Base-by-base conservation (phyloP, 768 basidiomycete genomes). In the Hypsizygus marmoreus region DNA sequence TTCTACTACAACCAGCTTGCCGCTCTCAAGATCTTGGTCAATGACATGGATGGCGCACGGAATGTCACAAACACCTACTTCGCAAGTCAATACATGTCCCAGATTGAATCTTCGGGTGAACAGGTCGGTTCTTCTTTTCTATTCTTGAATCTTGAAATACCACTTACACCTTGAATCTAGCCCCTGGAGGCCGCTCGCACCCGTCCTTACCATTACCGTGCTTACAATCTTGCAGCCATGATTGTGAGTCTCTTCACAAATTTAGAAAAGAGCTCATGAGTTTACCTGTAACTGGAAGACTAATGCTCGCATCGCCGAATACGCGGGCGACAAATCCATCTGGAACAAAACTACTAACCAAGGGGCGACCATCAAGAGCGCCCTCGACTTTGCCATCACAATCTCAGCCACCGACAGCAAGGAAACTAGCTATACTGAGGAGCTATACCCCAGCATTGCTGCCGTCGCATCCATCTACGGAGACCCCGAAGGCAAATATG, bases 141-240 rank as follows among this genome's bases (percentile, higher is more conserved):
- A 25, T 24, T 19, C 4, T 28, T 35, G 33, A 35, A 17, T 31
- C 20, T 13, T 23, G 14, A 26, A 14, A 35, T 37, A 9, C 19
- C 33, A 12, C 16, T 32, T 10, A 30, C 38, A 51, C 25, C 6
- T 9, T 16, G 6, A 25, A 35, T 36, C 4, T 44, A 82, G 79
- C 83, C 84, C 9, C 61, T 81, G 11, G 84, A 86, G 66, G 73
- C 80, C 13, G 69, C 61, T 2, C 77, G 84, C 20, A 82, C 82
- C 1, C 69, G 78, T 9, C 82, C 84, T 12, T 85, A 78, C 60
- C 84, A 86, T 56, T 86, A 86, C 58, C 74, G 80, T 8, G 73
- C 76, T 0, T 86, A 83, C 64, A 88, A 88, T 50, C 69, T 86
- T 12, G 80, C 77, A 1, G 84, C 81, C 6, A 81, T 86, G 77